Evolutionary conservation across 2,329 filamentous ascomycete species (phyloP).

Genomic region (Leptographium flavum): DNA sequence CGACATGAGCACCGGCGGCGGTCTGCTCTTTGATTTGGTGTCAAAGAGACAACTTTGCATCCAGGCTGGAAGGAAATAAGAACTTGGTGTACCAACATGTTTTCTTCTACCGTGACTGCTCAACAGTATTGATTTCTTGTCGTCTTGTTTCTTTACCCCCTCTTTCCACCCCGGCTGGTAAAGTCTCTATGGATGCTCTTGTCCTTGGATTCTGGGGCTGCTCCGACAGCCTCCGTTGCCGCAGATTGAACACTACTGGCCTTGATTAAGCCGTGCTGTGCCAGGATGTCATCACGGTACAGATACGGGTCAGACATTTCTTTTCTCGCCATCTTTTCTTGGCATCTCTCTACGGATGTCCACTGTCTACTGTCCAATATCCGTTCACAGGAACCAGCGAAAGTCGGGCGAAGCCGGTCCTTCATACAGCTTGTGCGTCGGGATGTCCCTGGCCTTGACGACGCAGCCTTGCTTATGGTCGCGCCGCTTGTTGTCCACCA

Average conservation of each 20-base stretch:
- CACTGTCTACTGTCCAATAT: neutral
- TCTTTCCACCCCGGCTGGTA: conserved; percentile 27
- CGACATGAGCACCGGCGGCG: neutral
- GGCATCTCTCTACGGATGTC: too few relatives aligned
- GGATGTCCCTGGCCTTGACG: conserved; percentile 39
- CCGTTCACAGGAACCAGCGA: conserved; percentile 31
- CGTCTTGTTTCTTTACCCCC: too few relatives aligned
- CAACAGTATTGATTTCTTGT: neutral
- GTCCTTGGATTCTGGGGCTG: conserved; percentile 41
- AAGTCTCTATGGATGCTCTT: conserved; percentile 39
- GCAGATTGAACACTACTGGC: conserved; percentile 40
- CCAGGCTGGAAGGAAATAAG: neutral
- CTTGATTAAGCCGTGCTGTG: conserved; percentile 47
- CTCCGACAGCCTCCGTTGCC: conserved; percentile 41
- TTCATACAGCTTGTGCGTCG: conserved; percentile 39
- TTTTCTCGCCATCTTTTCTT: neutral
- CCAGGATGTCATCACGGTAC: conserved; percentile 43
- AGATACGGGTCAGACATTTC: conserved; percentile 50
- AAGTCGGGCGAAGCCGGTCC: conserved; percentile 39
- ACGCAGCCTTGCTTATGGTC: conserved; percentile 40
- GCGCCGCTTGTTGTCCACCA: conserved; percentile 47
- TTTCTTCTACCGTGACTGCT: neutral
- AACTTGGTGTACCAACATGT: neutral
- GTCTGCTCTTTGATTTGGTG: neutral
- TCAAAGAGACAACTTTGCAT: neutral